Evolutionary conservation across 116 monocot species (phyloP).

Genomic region (Cymodocea nodosa): DNA sequence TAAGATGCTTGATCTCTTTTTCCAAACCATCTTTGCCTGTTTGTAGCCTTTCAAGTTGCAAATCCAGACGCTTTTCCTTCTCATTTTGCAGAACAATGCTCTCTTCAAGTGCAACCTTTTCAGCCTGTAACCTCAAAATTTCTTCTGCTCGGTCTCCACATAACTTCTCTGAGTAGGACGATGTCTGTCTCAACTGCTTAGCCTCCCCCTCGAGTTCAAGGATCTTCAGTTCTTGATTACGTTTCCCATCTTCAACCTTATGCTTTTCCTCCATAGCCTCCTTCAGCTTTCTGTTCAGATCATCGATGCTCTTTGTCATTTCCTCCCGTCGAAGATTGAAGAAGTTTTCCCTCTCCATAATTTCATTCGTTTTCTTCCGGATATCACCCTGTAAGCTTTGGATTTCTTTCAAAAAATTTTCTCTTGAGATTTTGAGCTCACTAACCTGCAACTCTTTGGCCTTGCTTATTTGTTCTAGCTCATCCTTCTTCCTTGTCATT

Average conservation of each 20-base stretch:
- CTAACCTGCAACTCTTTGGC: background rate
- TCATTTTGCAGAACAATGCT: background rate
- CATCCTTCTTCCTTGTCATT: background rate
- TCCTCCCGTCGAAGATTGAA: background rate
- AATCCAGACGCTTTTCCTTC: background rate
- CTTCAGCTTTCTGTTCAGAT: background rate
- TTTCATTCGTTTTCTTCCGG: background rate
- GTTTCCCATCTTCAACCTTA: background rate
- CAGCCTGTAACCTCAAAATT: background rate
- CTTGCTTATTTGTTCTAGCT: background rate
- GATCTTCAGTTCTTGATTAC: background rate
- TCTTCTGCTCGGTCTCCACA: background rate
- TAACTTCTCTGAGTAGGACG: background rate
- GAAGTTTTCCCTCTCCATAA: background rate
- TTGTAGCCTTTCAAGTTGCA: background rate
- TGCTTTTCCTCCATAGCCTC: background rate
- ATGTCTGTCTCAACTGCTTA: background rate
- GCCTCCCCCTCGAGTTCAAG: background rate
- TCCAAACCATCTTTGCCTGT: background rate
- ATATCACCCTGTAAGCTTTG: background rate
- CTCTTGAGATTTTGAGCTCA: background rate
- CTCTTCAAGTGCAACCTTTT: background rate
- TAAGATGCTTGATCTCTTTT: constrained; percentile 2
- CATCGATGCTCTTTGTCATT: background rate
- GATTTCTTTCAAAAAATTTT: background rate